Evolutionary conservation across 805 yeast species (phyloP).

Genomic region (Ogataea parapolymorpha): DNA sequence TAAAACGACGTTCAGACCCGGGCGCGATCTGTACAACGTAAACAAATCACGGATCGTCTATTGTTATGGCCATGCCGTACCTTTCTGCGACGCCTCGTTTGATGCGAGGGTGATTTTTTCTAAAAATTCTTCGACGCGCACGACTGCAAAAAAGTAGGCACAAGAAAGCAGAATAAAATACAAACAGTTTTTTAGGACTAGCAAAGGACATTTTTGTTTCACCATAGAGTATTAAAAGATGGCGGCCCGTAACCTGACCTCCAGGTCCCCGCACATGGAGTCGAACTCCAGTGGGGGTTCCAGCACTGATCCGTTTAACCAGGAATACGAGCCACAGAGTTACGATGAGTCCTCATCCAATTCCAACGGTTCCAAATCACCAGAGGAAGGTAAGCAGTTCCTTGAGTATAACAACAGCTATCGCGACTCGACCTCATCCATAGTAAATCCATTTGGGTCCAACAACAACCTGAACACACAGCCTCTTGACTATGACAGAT

Average conservation of each 20-base stretch:
- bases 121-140: slow-evolving; percentile 7
- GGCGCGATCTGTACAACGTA: neutral
- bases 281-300: slow-evolving; percentile 26
- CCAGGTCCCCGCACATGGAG: slow-evolving; percentile 33
- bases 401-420: slow-evolving; percentile 23
- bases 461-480: slow-evolving; percentile 19
- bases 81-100: slow-evolving; percentile 1
- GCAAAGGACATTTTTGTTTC: slow-evolving; percentile 4
- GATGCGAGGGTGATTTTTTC: slow-evolving; percentile 4
- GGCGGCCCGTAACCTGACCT: slow-evolving; percentile 34
- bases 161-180: slow-evolving; percentile 11
- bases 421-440: slow-evolving; percentile 29
- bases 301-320: slow-evolving; percentile 30
- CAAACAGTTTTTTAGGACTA: slow-evolving; percentile 1
- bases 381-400: slow-evolving; percentile 22
- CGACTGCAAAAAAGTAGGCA: slow-evolving; percentile 10
- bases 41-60: neutral
- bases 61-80: neutral
- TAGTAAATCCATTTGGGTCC: slow-evolving; percentile 31
- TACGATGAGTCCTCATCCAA: slow-evolving; percentile 26
- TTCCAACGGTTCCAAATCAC: slow-evolving; percentile 19
- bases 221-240: slow-evolving; percentile 9
- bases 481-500: slow-evolving; percentile 61
- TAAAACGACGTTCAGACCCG: neutral
- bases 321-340: slow-evolving; percentile 31